A percentile compares a stretch with the other conserved stretches of the same genome.
phyloP scores from a whole-genome alignment of 306 rosid genomes.

The Castanea sativa region DNA sequence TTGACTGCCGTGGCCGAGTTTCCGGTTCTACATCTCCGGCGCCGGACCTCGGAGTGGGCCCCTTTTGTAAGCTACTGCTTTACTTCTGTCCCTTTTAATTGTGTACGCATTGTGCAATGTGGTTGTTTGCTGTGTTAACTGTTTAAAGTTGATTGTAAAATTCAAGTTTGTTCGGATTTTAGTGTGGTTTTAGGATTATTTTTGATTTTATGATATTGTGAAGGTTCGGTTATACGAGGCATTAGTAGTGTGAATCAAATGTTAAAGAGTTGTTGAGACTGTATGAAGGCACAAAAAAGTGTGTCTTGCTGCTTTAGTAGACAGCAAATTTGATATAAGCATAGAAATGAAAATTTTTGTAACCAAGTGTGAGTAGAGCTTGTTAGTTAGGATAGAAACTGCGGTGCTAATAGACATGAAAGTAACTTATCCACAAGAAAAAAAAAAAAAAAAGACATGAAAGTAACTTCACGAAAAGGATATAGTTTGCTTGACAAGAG shows the following conservation, averaged over 20 bases:
- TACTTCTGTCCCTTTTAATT: neutral
- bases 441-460: neutral
- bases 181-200: neutral
- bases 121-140: neutral
- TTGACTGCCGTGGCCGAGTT: conserved; percentile 75
- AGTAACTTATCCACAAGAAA: neutral
- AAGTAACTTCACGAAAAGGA: neutral
- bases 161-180: neutral
- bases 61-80: conserved; percentile 64
- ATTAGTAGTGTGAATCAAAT: neutral
- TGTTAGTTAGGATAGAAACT: neutral
- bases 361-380: neutral
- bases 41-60: conserved; percentile 78
- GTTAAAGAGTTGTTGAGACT: neutral
- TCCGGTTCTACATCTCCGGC: conserved; percentile 84
- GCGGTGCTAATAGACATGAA: no score
- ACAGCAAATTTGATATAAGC: neutral
- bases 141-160: neutral
- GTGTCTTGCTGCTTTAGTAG: neutral
- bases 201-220: neutral
- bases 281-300: neutral
- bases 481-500: neutral
- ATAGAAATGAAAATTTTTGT: neutral
- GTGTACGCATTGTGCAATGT: conserved; percentile 4
- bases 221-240: neutral